These are phyloP conservation scores for Aleurites moluccanus DNA, from an alignment of 441 rosid genomes.

Conservation along the genomic window DNA sequence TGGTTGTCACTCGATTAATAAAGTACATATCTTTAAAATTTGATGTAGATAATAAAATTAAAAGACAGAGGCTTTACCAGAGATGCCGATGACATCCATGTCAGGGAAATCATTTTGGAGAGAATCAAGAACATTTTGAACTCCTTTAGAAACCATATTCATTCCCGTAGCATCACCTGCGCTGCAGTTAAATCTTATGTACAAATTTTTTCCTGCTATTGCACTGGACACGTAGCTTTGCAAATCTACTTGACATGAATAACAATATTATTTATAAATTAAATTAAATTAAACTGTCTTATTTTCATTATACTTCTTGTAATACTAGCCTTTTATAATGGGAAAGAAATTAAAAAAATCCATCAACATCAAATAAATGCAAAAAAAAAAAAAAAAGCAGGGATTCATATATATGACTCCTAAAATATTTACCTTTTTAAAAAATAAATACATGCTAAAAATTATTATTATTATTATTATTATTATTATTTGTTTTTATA, in stretches of 20 bases:
- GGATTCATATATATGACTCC: too few relatives aligned
- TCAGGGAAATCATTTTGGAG: slow-evolving; percentile 69
- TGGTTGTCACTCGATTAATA: neutral
- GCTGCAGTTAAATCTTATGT: slow-evolving; percentile 61
- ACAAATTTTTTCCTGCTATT: slow-evolving; percentile 67
- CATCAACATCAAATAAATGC: neutral
- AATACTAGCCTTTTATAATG: neutral
- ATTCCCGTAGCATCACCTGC: slow-evolving; percentile 94
- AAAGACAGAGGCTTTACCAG: slow-evolving; percentile 38
- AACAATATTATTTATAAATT: neutral
- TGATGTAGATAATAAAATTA: neutral
- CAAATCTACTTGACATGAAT: slow-evolving; percentile 76
- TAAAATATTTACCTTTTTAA: too few relatives aligned
- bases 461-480: too few relatives aligned
- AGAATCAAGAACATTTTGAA: too few relatives aligned
- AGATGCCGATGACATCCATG: slow-evolving; percentile 80
- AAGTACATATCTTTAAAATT: neutral
- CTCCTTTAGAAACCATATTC: too few relatives aligned
- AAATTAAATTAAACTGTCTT: neutral
- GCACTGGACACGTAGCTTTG: slow-evolving; percentile 58
- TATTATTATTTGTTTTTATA: too few relatives aligned
- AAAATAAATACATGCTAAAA: too few relatives aligned
- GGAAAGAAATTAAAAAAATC: neutral
- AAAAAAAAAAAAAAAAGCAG: neutral
- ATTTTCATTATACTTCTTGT: neutral